A percentile compares a stretch with the other conserved stretches of the same genome.
Conservation (phyloP, 306 rosid species). For the Calophaca sinica region DNA sequence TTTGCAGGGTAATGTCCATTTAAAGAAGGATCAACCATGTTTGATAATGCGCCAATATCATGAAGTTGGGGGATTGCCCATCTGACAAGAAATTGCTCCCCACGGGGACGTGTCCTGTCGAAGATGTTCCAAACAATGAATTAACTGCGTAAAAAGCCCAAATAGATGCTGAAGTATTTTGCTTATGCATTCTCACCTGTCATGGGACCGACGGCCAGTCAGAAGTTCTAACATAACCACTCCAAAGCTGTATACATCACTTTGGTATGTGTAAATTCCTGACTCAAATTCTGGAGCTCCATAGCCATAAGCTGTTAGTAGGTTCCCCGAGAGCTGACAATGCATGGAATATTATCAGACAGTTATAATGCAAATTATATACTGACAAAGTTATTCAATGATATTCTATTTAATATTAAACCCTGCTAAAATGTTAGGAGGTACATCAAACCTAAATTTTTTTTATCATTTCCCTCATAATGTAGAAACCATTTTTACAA, state of each 20-base stretch:
- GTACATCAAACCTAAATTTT: not conserved
- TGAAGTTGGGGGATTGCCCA: constrained; percentile 97
- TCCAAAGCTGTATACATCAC: constrained; percentile 93
- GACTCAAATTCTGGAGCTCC: constrained; percentile 99
- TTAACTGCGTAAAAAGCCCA: not conserved
- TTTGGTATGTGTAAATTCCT: constrained; percentile 81
- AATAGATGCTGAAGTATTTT: constrained; percentile 16
- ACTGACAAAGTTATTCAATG: constrained; percentile 5
- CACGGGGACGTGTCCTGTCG: constrained; percentile 69
- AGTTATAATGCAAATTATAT: constrained; percentile 33
- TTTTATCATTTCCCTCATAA: constrained; percentile 2
- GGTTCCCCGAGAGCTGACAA: constrained; percentile 87
- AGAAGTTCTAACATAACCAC: constrained; percentile 96
- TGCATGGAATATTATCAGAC: constrained; percentile 30
- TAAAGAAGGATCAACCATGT: constrained; percentile 95
- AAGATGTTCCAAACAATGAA: constrained; percentile 28
- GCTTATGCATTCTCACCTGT: constrained; percentile 63
- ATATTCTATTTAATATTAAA: constrained; percentile 12
- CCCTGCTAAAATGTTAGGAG: constrained; percentile 8
- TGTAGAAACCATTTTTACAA: constrained; percentile 1
- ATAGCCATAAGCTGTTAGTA: constrained; percentile 77
- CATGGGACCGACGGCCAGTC: constrained; percentile 89
- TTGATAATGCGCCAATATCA: constrained; percentile 92
- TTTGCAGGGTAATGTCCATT: constrained; percentile 76
- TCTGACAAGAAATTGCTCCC: constrained; percentile 87